Conservation (phyloP, 768 basidiomycete species). For the Trametes maxima region DNA sequence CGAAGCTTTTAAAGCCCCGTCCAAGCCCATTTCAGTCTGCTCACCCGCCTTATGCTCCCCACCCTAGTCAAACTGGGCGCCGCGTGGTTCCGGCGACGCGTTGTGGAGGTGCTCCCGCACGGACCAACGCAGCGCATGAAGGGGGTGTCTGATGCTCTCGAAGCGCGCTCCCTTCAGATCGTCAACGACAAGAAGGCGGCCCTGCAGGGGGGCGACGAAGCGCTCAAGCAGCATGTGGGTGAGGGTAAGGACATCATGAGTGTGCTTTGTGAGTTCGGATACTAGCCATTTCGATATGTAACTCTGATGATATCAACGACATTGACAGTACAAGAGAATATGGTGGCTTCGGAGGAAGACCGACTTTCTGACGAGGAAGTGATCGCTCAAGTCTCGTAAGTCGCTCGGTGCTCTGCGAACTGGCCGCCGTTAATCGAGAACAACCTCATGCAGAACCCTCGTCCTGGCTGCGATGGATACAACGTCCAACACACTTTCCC, state of each 20-base stretch:
- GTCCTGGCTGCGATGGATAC: constrained; percentile 33
- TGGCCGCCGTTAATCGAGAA: neutral
- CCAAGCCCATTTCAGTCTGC: neutral
- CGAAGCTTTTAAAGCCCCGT: neutral
- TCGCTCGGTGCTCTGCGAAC: neutral
- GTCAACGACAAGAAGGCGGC: constrained; percentile 14
- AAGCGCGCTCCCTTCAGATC: neutral
- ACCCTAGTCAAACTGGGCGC: neutral
- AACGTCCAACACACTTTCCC: constrained; percentile 29
- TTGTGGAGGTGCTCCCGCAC: constrained; percentile 38
- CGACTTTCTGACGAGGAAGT: constrained; percentile 19
- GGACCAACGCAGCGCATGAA: constrained; percentile 9
- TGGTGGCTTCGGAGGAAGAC: constrained; percentile 10
- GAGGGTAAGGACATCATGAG: constrained; percentile 29
- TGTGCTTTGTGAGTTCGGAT: constrained; percentile 12
- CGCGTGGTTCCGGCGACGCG: constrained; percentile 33
- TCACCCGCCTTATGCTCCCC: neutral
- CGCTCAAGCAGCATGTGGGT: constrained; percentile 5
- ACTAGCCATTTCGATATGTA: neutral
- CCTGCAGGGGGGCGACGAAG: constrained; percentile 18
- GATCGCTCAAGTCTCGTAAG: constrained; percentile 19
- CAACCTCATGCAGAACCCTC: constrained; percentile 19
- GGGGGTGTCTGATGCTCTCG: neutral
- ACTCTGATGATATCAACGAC: too few relatives aligned
- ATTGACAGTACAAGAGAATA: constrained; percentile 19